phyloP scores from a whole-genome alignment of 768 basidiomycete genomes.

The Macrolepiota fuliginosa region DNA sequence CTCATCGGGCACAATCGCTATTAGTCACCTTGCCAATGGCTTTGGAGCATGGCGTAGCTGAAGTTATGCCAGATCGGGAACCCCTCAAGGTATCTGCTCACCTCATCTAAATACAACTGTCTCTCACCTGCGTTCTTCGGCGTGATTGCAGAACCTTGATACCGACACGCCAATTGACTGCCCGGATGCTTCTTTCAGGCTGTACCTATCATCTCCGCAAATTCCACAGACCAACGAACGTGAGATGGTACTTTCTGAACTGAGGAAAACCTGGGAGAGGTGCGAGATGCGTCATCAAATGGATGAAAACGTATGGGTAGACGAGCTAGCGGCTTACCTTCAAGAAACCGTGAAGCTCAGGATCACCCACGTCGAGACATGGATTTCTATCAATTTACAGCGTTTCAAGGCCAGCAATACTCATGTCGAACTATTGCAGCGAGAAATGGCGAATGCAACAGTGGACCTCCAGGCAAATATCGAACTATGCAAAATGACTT shows the following conservation, averaged over 20 bases:
- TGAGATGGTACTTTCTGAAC: conserved; percentile 21
- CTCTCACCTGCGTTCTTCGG: background rate
- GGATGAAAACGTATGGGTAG: conserved; percentile 41
- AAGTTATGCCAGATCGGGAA: conserved; percentile 44
- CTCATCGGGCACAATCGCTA: conserved; percentile 46
- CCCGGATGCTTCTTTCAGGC: conserved; percentile 32
- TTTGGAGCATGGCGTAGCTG: conserved; percentile 43
- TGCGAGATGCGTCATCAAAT: conserved; percentile 29
- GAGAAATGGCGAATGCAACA: conserved; percentile 37
- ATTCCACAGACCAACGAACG: conserved; percentile 15
- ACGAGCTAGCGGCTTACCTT: conserved; percentile 35
- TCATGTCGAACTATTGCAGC: conserved; percentile 41
- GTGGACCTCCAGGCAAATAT: conserved; percentile 45
- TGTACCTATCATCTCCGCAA: conserved; percentile 25
- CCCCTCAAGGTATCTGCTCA: conserved; percentile 44
- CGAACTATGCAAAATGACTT: conserved; percentile 49
- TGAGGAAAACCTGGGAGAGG: conserved; percentile 28
- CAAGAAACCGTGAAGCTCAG: conserved; percentile 38
- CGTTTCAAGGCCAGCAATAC: conserved; percentile 46
- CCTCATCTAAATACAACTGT: background rate
- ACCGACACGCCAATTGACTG: conserved; percentile 38
- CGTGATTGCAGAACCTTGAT: conserved; percentile 46
- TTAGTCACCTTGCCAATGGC: conserved; percentile 42
- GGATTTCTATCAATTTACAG: conserved; percentile 47
- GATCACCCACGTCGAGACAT: conserved; percentile 44